Base-by-base conservation (phyloP, 2,329 filamentous ascomycete species). In the Tolypocladium capitatum region DNA sequence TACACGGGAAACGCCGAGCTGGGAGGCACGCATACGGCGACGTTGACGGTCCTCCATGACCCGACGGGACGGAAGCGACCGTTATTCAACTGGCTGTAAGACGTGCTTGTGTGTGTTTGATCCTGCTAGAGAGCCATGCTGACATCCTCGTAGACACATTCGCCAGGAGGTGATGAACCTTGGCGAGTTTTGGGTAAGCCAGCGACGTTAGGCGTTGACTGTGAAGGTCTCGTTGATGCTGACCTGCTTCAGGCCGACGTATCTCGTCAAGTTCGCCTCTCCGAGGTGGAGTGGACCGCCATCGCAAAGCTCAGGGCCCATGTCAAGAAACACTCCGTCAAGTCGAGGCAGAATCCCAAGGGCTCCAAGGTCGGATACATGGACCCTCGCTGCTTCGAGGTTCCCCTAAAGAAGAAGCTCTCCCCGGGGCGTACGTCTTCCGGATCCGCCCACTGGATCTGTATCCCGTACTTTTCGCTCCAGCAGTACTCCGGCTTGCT, bases 401-500 rank as follows among this genome's bases (percentile, higher is more conserved):
- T 66, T 6, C 49, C 60, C 4, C 57, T 71, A n/a, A 49, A 56
- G 33, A 58, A 57, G 24, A 52, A 57, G 24, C 31, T 48, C 1
- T 43, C 38, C 14, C 24, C 11, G 14, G 30, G 51, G 6, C 48
- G 54, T 2, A 43, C 46, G 44, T 7, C 53, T 46, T 45, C 45
- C 34, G 43, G 50, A 10, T 46, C 53, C 1, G 60, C 61, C 0
- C 63, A 61, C 20, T 74, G 70, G 70, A 52, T 72, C 3, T 72
- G 68, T 30, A 56, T 74, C 14, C 72, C 72, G 0, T 74, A 73
- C 51, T 73, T 75, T 51, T 63, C 63, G 2, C 60, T 74, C 0
- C 64, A 71, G 45, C 61, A 63, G 24, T 73, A 72, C 48, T 65
- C 65, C 0, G 68, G 67, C 2, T 53, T 69, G 2, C 55, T 60